Evolutionary conservation across 768 basidiomycete genomes (phyloP).

Genomic region (Amanita fuliginea): DNA sequence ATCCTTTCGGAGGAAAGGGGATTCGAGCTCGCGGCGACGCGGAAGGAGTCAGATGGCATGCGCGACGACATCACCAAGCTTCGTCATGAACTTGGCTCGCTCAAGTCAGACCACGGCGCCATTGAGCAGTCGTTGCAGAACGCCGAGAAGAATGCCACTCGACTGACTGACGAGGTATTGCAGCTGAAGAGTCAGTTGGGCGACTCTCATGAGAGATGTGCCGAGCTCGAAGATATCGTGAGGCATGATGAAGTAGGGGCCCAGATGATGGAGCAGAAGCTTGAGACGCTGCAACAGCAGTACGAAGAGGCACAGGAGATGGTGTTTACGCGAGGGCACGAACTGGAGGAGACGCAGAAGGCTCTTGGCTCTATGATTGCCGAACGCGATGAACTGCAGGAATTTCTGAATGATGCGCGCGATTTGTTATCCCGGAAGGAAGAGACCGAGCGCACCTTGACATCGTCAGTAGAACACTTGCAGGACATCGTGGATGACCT

Average conservation of each 20-base stretch:
- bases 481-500: neutral
- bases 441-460: neutral
- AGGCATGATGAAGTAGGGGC: neutral
- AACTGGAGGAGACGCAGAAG: constrained; percentile 4
- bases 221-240: constrained; percentile 1
- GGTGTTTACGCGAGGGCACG: neutral
- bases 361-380: neutral
- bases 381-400: neutral
- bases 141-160: neutral
- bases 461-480: neutral
- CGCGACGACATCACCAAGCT: constrained; percentile 4
- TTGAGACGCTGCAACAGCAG: neutral
- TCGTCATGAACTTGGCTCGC: neutral
- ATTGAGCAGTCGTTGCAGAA: constrained; percentile 1
- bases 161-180: neutral
- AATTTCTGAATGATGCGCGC: neutral
- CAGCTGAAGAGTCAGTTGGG: neutral
- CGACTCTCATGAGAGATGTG: neutral
- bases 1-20: constrained; percentile 2
- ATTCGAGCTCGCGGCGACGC: neutral
- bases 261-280: neutral
- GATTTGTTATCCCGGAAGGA: neutral
- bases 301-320: constrained; percentile 2
- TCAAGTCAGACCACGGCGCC: neutral
- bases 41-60: constrained; percentile 1